Evolutionary conservation across 208 protist species (phyloP).

Genomic region (Leptomonas seymouri): DNA sequence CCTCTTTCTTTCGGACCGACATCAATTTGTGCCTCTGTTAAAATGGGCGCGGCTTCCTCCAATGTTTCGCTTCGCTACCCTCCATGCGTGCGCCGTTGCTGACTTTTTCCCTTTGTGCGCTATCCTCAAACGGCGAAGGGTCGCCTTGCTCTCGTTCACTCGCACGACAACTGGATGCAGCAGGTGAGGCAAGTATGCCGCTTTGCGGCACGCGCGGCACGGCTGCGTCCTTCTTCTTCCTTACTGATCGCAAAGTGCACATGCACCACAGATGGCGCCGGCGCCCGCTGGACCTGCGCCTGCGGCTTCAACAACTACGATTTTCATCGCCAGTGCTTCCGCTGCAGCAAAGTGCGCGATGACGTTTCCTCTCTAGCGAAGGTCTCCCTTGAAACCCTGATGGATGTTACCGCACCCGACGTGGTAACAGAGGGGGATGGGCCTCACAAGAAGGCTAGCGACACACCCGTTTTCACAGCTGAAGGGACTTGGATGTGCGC

Average conservation of each 20-base stretch:
- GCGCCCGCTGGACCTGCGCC: conserved; percentile 48
- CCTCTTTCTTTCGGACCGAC: no score
- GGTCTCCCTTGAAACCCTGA: conserved; percentile 10
- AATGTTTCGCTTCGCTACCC: no score
- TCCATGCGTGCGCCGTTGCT: no score
- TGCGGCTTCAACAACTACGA: conserved; percentile 80
- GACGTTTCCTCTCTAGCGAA: neutral
- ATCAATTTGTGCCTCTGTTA: no score
- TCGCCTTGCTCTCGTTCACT: no score
- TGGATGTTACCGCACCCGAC: conserved; percentile 8
- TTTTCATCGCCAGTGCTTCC: conserved; percentile 64
- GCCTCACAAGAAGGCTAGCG: neutral
- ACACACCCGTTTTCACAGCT: neutral
- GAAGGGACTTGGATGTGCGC: conserved; percentile 28
- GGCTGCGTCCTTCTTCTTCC: neutral
- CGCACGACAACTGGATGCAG: neutral
- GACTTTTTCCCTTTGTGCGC: no score
- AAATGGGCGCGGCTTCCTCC: no score
- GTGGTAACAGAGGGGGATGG: no score
- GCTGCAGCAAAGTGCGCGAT: conserved; percentile 42
- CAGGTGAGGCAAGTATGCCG: neutral
- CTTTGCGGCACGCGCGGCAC: neutral
- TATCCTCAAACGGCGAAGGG: no score
- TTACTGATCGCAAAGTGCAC: neutral
- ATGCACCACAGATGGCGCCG: neutral